Evolutionary conservation across 2,329 filamentous ascomycete genomes (phyloP), one percentile per base, ranked within the genome.

Genomic region (Ceratocystis diversiconidia): DNA sequence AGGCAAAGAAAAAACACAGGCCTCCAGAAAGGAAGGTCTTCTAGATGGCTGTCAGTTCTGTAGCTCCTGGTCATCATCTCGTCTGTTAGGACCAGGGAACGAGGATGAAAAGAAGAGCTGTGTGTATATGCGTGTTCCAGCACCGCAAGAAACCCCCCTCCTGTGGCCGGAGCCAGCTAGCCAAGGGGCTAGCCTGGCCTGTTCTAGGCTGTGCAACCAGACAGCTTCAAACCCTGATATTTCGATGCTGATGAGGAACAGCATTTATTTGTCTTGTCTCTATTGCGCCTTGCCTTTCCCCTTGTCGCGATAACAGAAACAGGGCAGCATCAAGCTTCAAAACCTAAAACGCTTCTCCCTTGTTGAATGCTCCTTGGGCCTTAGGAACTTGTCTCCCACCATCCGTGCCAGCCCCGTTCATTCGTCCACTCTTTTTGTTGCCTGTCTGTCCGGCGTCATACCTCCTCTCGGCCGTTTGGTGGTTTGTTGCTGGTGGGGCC

Each of bases 31-130:
- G 55, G 55, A 59, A 32, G 28, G 8, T n/a, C 55, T 59, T 59
- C 55, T 59, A 59, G 28, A 59, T 59, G 55, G 55, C 55, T 59
- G 55, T 59, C 55, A 59, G 30, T 28, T 30, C 15, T 36, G 55
- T 36, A 5, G 32, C 55, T 59, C 55, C 55, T 36, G 55, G 55
- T n/a, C 30, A 59, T 59, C 55, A 36, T 59, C 17, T 10, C 7
- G 22, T 19, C 15, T 32, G 28, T 30, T 36, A 59, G 28, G 28
- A 19, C 55, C 28, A 59, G 28, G 17, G 2, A 36, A 30, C 12
- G 5, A 59, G 12, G 10, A 15, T 2, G 22, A 10, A 19, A 7
- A 48, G 19, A 22, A 48, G 8, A 48, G 7, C 17, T 2, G 8
- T n/a, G 19, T 48, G n/a, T 15, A 6, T 12, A 5, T 22, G 48